Evolutionary conservation across 371 early-diverging fungal genomes (phyloP), one percentile per base, ranked within the genome.

Genomic region (Rhizomucor miehei): DNA sequence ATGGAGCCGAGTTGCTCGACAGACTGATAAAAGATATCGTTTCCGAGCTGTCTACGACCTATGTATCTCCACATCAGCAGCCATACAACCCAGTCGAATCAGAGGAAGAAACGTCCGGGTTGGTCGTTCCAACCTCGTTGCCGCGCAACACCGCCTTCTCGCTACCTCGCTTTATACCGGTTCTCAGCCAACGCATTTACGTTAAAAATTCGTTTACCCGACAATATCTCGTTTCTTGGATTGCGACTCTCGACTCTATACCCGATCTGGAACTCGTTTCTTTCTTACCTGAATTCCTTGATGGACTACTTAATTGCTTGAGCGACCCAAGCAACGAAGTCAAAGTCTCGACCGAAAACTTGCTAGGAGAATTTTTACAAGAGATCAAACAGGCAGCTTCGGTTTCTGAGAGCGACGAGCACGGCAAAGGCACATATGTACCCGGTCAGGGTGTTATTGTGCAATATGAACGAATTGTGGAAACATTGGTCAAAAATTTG

Each of bases 1-100:
- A 85, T 55, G 96, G 93, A 10, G 91, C 94, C 0, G 93, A 92
- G 35, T 76, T 94, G 20, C 69, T 97, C 48, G 92, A 96, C 58
- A 69, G 93, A 13, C 74, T 96, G 24, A 82, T 97, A 59, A 94
- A 92, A 71, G 96, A 97, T 59, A 89, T 97, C 62, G 94, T 95
- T 0, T 82, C 88, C 3, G 97, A 95, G 57, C 85, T 89, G 23
- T 81, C 93, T 4, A 80, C 84, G 0, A 87, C 86, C n/a, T 90
- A 85, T 55, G 58, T 74, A 44, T 47, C 73, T 24, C 60, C 66
- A 19, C 60, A 63, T 24, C 62, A 62, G 21, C 56, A 58, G 29
- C 73, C 68, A 8, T 54, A 64, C 44, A 71, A 64, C 54, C 63
- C 67, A 24, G 50, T 51, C 25, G 76, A 66, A 46, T 40, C 51